A percentile compares a stretch with the other conserved stretches of the same genome.
These are phyloP conservation scores for Malbranchea cinnamomea DNA, from an alignment of 2,329 filamentous ascomycete species.

Conservation along the genomic window DNA sequence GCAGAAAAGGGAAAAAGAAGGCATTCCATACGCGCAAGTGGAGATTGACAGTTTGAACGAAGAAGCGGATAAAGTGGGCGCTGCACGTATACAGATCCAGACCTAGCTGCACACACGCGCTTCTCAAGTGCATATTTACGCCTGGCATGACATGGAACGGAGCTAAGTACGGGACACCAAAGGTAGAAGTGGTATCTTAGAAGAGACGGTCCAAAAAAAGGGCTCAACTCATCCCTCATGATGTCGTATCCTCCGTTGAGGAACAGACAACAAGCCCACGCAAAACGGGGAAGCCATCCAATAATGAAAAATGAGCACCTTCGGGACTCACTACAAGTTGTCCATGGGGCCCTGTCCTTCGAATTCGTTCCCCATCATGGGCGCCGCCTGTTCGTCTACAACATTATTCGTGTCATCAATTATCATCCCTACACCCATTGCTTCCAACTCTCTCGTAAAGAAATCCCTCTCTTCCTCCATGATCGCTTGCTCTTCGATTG, in stretches of 20 bases:
- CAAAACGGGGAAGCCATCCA: too few species aligned
- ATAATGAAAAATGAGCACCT: too few species aligned
- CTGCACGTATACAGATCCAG: conserved; percentile 4
- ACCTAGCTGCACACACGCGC: neutral
- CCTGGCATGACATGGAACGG: too few species aligned
- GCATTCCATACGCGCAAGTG: conserved; percentile 35
- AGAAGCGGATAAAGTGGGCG: conserved; percentile 33
- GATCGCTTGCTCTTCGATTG: conserved; percentile 34
- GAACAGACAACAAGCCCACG: too few species aligned
- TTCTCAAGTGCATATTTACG: too few species aligned
- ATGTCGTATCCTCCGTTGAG: too few species aligned
- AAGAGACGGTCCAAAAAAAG: too few species aligned
- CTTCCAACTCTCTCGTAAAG: conserved; percentile 63
- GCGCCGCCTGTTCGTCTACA: conserved; percentile 16
- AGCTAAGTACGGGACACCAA: too few species aligned
- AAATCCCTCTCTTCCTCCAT: conserved; percentile 64
- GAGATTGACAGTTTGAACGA: conserved; percentile 36
- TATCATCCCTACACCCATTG: conserved; percentile 41
- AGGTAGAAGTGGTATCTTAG: too few species aligned
- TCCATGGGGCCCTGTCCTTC: too few species aligned
- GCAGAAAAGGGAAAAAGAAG: conserved; percentile 26
- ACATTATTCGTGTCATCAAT: conserved; percentile 20
- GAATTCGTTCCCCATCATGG: conserved; percentile 17
- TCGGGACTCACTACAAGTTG: too few species aligned
- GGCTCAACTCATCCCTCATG: too few species aligned